Conservation (phyloP, 2,329 filamentous ascomycete genomes). For the Ophiostoma quercus region DNA sequence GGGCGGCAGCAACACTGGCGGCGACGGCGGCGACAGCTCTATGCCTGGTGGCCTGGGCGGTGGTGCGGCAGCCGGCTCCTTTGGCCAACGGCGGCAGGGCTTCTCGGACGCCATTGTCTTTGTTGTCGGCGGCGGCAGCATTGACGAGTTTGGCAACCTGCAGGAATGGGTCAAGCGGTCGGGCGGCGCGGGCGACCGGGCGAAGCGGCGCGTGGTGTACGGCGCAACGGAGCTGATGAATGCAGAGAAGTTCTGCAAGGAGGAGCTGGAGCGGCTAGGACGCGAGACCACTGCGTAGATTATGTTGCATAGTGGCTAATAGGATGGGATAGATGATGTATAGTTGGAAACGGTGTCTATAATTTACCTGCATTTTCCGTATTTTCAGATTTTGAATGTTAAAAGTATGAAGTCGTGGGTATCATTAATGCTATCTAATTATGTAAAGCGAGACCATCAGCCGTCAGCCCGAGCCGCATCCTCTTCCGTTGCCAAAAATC, state of each 20-base stretch:
- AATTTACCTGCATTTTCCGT: neutral
- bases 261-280: slow-evolving; percentile 59
- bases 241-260: slow-evolving; percentile 59
- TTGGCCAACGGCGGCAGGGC: slow-evolving; percentile 83
- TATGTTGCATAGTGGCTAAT: neutral
- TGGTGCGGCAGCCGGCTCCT: slow-evolving; percentile 57
- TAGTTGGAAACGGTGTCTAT: neutral
- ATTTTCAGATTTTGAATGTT: neutral
- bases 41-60: slow-evolving; percentile 36
- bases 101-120: slow-evolving; percentile 93
- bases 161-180: slow-evolving; percentile 91
- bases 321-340: neutral
- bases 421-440: slow-evolving; percentile 17
- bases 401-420: slow-evolving; percentile 5
- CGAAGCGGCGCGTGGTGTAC: slow-evolving; percentile 80
- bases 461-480: neutral
- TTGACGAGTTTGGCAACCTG: slow-evolving; percentile 97
- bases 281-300: slow-evolving; percentile 43
- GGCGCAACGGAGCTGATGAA: slow-evolving; percentile 82
- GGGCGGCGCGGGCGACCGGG: slow-evolving; percentile 46
- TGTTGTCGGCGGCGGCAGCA: slow-evolving; percentile 89
- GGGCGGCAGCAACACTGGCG: slow-evolving; percentile 35
- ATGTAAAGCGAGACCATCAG: neutral
- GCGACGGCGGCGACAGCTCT: slow-evolving; percentile 36
- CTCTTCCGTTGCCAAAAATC: neutral